Conservation (phyloP, 352 stramenopile species). For the Globisporangium irregulare region DNA sequence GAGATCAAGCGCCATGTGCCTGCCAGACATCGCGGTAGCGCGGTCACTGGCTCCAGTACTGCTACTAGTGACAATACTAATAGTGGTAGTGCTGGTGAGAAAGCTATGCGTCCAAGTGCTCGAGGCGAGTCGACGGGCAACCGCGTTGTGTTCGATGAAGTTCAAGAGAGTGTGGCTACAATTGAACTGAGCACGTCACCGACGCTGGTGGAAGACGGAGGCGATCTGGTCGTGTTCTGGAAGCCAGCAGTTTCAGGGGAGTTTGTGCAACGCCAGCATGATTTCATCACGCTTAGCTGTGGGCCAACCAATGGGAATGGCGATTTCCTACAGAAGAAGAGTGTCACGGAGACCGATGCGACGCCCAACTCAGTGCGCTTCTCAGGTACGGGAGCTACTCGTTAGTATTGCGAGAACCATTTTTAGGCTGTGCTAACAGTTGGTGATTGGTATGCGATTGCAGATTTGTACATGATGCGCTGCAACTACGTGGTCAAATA, state of each 20-base stretch:
- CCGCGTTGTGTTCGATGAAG: neutral
- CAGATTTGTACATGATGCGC: slow-evolving; percentile 40
- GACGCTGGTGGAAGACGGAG: slow-evolving; percentile 35
- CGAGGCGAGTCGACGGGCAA: neutral
- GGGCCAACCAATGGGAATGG: slow-evolving; percentile 39
- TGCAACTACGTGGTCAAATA: slow-evolving; percentile 64
- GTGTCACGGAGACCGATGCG: slow-evolving; percentile 24
- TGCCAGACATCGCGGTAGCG: neutral
- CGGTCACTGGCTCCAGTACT: neutral
- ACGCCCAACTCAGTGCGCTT: neutral
- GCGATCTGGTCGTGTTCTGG: slow-evolving; percentile 58
- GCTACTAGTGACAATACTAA: neutral
- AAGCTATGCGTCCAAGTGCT: neutral
- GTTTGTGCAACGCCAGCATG: slow-evolving; percentile 20
- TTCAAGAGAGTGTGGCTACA: neutral
- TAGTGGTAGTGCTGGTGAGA: neutral
- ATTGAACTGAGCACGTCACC: slow-evolving; percentile 39
- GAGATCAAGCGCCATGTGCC: neutral
- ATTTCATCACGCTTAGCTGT: slow-evolving; percentile 71
- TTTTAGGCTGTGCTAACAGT: neutral
- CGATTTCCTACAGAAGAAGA: slow-evolving; percentile 44
- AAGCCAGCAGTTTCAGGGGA: slow-evolving; percentile 2
- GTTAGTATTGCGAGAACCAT: neutral
- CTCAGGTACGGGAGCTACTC: neutral
- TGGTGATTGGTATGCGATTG: neutral